phyloP scores from a whole-genome alignment of 1,284 basidiomycete species.

The Cutaneotrichosporon spelunceum region DNA sequence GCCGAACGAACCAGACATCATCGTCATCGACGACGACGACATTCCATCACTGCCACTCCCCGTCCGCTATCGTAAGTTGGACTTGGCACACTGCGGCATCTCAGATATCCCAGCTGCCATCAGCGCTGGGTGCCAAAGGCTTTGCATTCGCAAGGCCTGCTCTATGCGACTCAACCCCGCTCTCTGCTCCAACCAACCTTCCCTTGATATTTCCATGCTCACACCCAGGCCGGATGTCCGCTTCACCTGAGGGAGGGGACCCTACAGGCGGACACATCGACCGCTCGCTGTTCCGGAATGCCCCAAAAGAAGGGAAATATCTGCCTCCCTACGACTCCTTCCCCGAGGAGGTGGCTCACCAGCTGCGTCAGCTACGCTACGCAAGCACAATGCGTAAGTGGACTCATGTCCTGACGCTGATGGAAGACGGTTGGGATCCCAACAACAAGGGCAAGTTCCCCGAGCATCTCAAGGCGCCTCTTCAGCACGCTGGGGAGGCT shows the following conservation, averaged over 20 bases:
- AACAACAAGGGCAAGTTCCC: constrained; percentile 83
- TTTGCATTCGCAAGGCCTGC: no score
- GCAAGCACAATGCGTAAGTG: constrained; percentile 31
- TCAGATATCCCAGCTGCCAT: no score
- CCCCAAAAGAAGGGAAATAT: constrained; percentile 30
- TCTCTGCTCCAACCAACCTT: no score
- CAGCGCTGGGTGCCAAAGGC: no score
- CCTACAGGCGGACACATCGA: constrained; percentile 23
- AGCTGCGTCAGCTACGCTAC: constrained; percentile 26
- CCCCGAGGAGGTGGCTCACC: constrained; percentile 30
- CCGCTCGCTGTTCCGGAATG: constrained; percentile 31
- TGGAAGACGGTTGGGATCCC: constrained; percentile 33
- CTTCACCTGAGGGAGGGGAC: constrained; percentile 11
- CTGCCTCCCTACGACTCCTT: constrained; percentile 38
- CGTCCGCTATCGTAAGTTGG: constrained; percentile 5
- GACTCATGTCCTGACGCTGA: neutral
- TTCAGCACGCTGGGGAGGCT: constrained; percentile 67
- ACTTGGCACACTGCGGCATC: no score
- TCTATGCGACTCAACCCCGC: no score
- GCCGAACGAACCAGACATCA: constrained; percentile 11
- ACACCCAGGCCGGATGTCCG: constrained; percentile 14
- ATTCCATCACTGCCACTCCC: neutral
- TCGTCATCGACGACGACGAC: constrained; percentile 24
- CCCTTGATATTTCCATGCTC: neutral
- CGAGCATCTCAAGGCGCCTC: constrained; percentile 67